Conservation (phyloP, 495 filamentous ascomycete genomes). For the Lasiosphaeris hirsuta region DNA sequence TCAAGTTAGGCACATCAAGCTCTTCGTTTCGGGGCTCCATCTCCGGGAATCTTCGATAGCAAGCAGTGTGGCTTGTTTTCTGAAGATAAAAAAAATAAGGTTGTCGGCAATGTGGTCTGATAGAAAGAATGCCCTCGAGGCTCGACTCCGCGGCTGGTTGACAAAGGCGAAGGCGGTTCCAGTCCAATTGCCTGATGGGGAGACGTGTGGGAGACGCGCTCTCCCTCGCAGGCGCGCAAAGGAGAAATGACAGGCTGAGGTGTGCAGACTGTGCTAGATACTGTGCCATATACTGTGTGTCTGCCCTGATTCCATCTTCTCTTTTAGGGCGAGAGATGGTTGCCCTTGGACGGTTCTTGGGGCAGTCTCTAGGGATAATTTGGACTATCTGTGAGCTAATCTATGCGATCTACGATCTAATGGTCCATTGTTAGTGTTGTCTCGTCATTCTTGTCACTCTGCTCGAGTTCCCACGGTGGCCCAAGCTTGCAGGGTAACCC, state of each 20-base stretch:
- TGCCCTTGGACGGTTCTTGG: too few relatives aligned
- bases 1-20: slow-evolving; percentile 75
- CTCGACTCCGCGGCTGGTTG: too few relatives aligned
- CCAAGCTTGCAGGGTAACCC: not conserved
- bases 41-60: not conserved
- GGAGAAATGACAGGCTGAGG: too few relatives aligned
- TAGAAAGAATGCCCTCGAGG: too few relatives aligned
- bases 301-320: too few relatives aligned
- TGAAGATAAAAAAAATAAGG: not conserved
- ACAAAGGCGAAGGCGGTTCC: too few relatives aligned
- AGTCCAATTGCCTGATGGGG: too few relatives aligned
- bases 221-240: too few relatives aligned
- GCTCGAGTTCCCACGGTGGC: not conserved
- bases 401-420: too few relatives aligned
- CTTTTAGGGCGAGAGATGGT: too few relatives aligned
- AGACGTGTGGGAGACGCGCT: not conserved
- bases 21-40: slow-evolving; percentile 32
- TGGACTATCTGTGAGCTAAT: too few relatives aligned
- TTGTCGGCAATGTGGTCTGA: not conserved
- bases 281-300: not conserved
- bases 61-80: not conserved
- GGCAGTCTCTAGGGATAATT: too few relatives aligned
- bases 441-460: not conserved
- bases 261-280: slow-evolving; percentile 1
- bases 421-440: not conserved